These are phyloP conservation scores for Aspergillus nomiae DNA, from an alignment of 2,329 filamentous ascomycete genomes.

Conservation along the genomic window DNA sequence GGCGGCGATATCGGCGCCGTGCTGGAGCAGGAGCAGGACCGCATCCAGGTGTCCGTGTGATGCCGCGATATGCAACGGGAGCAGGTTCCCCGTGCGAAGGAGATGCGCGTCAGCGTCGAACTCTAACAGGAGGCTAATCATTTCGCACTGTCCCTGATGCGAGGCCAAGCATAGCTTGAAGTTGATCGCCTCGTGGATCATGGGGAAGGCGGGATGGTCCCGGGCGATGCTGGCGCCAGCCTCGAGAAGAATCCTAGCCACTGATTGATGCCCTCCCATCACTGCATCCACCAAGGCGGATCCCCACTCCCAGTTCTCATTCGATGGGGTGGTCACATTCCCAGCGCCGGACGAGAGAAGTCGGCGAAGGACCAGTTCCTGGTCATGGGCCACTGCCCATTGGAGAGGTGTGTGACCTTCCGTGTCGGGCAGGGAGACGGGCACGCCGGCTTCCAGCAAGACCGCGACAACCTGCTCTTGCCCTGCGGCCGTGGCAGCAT, in stretches of 20 bases:
- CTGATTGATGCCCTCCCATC: neutral
- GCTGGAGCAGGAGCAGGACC: neutral
- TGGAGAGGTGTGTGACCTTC: neutral
- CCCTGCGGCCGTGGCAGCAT: neutral
- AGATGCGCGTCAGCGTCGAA: slow-evolving; percentile 4
- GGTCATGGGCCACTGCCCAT: neutral
- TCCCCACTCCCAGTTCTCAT: neutral
- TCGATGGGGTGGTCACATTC: neutral
- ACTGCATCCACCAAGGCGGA: neutral
- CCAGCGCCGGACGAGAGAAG: slow-evolving; percentile 1
- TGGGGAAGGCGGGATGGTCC: neutral
- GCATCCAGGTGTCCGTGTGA: neutral
- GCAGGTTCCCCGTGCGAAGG: neutral
- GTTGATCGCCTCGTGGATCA: slow-evolving; percentile 1
- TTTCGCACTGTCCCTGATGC: neutral
- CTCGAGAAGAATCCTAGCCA: neutral
- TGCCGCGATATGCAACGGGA: slow-evolving; percentile 1
- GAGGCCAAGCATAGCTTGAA: neutral
- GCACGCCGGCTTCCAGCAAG: neutral
- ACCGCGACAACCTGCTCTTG: neutral
- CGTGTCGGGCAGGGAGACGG: neutral
- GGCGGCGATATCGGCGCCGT: neutral
- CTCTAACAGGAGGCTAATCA: neutral
- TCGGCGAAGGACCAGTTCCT: neutral
- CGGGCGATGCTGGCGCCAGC: neutral